Evolutionary conservation across 73 alveolate species (phyloP).

Genomic region (Paramecium biaurelia): DNA sequence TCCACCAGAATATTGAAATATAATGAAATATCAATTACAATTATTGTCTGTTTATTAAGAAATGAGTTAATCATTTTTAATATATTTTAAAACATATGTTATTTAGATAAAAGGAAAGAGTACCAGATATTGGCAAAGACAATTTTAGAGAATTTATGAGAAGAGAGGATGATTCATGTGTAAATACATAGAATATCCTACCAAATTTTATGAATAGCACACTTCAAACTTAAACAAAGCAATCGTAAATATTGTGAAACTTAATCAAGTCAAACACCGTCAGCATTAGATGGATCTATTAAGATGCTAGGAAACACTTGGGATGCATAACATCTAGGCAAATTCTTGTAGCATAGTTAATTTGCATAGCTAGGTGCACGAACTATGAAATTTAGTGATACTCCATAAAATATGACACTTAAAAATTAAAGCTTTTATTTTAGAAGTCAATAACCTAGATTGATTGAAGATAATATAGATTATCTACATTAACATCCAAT

Average conservation of each 20-base stretch:
- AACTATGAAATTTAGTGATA: not conserved
- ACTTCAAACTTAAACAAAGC: not conserved
- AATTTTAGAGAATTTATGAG: conserved; percentile 44
- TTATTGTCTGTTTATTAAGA: not conserved
- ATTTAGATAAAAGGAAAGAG: conserved; percentile 32
- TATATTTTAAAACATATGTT: not conserved
- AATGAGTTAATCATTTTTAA: not conserved
- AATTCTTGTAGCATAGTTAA: not conserved
- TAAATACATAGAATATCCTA: not conserved
- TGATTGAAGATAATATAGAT: not conserved
- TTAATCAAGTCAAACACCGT: not conserved
- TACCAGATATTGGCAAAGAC: conserved; percentile 25
- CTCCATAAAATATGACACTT: not conserved
- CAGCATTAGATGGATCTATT: conserved; percentile 18
- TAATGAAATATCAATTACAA: not conserved
- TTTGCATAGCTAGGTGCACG: not conserved
- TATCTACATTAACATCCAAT: not conserved
- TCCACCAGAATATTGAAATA: conserved; percentile 22
- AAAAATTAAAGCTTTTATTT: conserved; percentile 20
- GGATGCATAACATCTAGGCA: conserved; percentile 48
- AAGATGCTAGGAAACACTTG: conserved; percentile 28
- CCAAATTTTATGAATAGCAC: not conserved
- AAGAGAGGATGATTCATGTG: conserved; percentile 34
- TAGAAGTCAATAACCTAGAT: conserved; percentile 11
- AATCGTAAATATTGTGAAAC: not conserved